Percentiles rank a stretch among this genome's conserved stretches.
phyloP scores from a whole-genome alignment of 441 rosid species.

The Melastoma candidum region DNA sequence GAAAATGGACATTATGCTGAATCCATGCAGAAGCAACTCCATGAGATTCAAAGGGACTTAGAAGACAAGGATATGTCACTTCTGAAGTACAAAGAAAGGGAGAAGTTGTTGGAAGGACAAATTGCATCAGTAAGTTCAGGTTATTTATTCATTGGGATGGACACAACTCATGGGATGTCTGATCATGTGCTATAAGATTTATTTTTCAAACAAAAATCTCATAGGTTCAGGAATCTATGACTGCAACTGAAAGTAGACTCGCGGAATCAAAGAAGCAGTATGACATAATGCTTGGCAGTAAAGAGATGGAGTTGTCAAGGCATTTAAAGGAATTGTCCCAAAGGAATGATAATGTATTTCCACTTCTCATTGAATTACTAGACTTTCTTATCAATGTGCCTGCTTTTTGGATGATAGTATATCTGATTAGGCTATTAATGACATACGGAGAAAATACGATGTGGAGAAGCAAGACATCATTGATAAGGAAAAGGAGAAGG shows the following conservation, averaged over 20 bases:
- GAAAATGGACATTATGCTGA: conserved; percentile 32
- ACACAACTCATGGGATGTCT: conserved; percentile 2
- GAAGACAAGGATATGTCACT: conserved; percentile 60
- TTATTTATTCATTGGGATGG: conserved; percentile 31
- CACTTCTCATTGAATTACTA: conserved; percentile 13
- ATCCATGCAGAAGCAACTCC: conserved; percentile 45
- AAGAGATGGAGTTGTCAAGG: conserved; percentile 71
- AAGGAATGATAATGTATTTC: conserved; percentile 75
- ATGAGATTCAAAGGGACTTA: conserved; percentile 36
- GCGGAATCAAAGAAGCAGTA: conserved; percentile 59
- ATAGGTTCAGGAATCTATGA: conserved; percentile 45
- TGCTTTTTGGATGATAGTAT: conserved; percentile 2
- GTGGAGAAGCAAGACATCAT: conserved; percentile 59
- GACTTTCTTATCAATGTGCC: not conserved
- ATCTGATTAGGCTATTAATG: conserved; percentile 64
- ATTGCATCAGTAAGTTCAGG: conserved; percentile 9
- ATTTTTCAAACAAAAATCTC: no score
- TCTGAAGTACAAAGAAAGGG: conserved; percentile 38
- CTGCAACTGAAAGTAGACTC: conserved; percentile 58
- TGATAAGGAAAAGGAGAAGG: conserved; percentile 66
- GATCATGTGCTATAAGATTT: conserved; percentile 7
- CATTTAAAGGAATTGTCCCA: conserved; percentile 88
- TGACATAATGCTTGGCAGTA: conserved; percentile 73
- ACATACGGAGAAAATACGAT: conserved; percentile 70
- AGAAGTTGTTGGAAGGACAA: conserved; percentile 51